Evolutionary conservation across 2,329 filamentous ascomycete species (phyloP), one percentile per base, ranked within the genome.

Genomic region (Nemania diffusa): DNA sequence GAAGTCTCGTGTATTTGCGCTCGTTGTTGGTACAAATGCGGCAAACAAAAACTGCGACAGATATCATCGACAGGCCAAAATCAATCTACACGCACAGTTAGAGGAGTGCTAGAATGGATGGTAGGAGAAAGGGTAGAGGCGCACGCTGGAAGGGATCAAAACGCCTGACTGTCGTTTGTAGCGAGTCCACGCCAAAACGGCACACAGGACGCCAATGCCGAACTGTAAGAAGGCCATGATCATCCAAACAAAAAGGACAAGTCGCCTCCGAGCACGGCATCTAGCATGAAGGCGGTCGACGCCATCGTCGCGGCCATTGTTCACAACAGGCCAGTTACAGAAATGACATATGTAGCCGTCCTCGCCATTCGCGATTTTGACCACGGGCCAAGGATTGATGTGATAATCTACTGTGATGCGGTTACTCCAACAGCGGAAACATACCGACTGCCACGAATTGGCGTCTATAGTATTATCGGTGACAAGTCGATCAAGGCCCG

Each of bases 291-390:
- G 68, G 37, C 72, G 65, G 51, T 73, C 72, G 27, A 69, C 64
- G 13, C 71, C 66, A 42, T 66, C 71, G 34, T 69, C 72, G 20
- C 64, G 69, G 20, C 57, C 51, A 46, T 68, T 69, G 65, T 69
- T 73, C 17, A 73, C 72, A 24, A 77, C 74, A 8, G 75, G 75
- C 74, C 74, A 77, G 27, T 73, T 75, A 61, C 75, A 77, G 61
- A 77, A 77, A 56, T 76, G 75, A 46, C 75, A 77, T 60, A 77
- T 74, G 67, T 77, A 76, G 53, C 74, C 75, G 17, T 73, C 70
- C 7, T 72, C 69, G 57, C 74, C 74, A 48, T 74, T 75, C 22
- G 68, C 75, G 52, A 76, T 71, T 55, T 73, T 59, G 4, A 77
- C 68, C 22, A 75, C 63, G 20, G 75, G 74, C 70, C 74, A 76